These are phyloP conservation scores for Ophiostoma australiae DNA, from an alignment of 2,329 filamentous ascomycete genomes.

Conservation along the genomic window DNA sequence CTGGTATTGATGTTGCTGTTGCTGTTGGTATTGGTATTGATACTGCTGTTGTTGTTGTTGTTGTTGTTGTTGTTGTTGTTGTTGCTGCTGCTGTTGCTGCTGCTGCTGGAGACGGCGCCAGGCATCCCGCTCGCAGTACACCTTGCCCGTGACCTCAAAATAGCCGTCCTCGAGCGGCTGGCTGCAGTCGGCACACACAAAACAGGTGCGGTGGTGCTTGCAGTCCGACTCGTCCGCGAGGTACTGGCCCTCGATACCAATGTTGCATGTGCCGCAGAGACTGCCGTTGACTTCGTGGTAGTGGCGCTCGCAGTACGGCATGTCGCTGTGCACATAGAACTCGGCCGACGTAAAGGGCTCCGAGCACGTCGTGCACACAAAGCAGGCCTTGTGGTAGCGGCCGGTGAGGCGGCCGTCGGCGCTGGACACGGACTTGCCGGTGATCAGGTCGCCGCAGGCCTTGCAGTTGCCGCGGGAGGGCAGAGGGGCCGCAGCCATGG, in stretches of 20 bases:
- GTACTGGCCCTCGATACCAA: constrained; percentile 90
- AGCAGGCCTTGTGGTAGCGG: constrained; percentile 91
- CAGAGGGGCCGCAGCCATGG: neutral
- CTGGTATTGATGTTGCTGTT: constrained; percentile 7
- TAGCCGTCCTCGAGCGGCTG: constrained; percentile 75
- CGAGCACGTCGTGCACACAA: constrained; percentile 80
- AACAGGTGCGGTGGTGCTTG: constrained; percentile 85
- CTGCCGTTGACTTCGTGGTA: constrained; percentile 91
- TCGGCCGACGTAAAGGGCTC: constrained; percentile 79
- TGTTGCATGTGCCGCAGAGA: constrained; percentile 71
- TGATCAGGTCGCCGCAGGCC: constrained; percentile 71
- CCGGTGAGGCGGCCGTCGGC: constrained; percentile 88
- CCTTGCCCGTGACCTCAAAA: constrained; percentile 75
- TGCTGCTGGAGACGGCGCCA: constrained; percentile 46
- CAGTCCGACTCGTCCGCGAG: constrained; percentile 71
- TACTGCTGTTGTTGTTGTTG: constrained; percentile 14
- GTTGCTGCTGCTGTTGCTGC: constrained; percentile 17
- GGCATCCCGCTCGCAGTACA: constrained; percentile 86
- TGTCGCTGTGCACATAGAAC: constrained; percentile 85
- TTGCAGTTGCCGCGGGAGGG: constrained; percentile 70
- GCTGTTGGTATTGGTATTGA: constrained; percentile 18
- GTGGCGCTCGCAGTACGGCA: constrained; percentile 84
- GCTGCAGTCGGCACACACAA: constrained; percentile 76
- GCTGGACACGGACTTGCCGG: constrained; percentile 88
- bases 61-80: constrained; percentile 1